Conservation (phyloP, 1,284 basidiomycete species). For the Vanrija humicola region DNA sequence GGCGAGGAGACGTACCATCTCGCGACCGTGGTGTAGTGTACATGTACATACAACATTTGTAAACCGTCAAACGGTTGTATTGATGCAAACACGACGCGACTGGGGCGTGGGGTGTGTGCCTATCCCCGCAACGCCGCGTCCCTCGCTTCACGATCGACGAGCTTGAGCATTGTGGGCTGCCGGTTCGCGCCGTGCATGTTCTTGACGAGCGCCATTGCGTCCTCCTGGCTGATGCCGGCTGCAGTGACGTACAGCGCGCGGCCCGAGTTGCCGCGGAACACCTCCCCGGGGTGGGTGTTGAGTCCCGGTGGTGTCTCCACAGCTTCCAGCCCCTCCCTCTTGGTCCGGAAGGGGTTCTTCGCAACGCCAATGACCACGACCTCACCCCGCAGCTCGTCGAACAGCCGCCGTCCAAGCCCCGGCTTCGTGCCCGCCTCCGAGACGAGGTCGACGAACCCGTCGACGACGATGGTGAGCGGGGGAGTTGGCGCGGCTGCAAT, state of each 20-base stretch:
- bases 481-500: background rate
- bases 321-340: background rate
- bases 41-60: too few species aligned
- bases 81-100: too few species aligned
- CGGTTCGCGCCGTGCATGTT: conserved; percentile 1
- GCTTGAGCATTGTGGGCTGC: conserved; percentile 3
- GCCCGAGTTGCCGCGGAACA: background rate
- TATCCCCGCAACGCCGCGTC: background rate
- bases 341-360: conserved; percentile 2
- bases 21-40: too few species aligned
- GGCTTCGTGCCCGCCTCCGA: background rate
- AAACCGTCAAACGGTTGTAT: too few species aligned
- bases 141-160: background rate
- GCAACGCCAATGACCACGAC: conserved; percentile 1
- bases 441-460: conserved; percentile 6
- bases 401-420: background rate
- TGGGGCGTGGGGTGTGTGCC: too few species aligned
- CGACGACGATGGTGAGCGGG: background rate
- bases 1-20: too few species aligned
- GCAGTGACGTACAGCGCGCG: conserved; percentile 2
- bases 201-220: background rate
- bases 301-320: background rate
- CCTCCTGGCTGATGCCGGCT: background rate
- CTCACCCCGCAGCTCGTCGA: background rate
- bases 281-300: background rate